These are phyloP conservation scores for Leucoagaricus sp. DNA, from an alignment of 1,284 basidiomycete species.

Conservation along the genomic window DNA sequence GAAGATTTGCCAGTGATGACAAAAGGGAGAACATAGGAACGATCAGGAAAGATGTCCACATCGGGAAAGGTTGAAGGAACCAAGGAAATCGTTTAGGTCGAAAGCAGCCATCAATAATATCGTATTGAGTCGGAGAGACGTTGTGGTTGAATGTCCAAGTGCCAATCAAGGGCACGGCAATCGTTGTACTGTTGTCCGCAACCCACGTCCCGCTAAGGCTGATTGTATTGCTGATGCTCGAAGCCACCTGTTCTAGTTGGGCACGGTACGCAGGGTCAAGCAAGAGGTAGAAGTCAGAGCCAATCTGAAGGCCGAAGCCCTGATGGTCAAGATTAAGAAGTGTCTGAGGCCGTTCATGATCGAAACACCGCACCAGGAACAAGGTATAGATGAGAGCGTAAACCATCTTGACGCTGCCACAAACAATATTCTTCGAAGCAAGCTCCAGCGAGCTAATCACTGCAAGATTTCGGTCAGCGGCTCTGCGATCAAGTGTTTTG, in stretches of 20 bases:
- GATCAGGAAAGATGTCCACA: constrained; percentile 76
- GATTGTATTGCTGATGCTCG: constrained; percentile 47
- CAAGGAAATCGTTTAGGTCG: constrained; percentile 67
- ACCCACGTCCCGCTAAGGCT: constrained; percentile 68
- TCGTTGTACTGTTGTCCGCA: constrained; percentile 59
- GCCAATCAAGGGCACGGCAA: constrained; percentile 55
- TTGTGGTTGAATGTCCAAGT: constrained; percentile 76
- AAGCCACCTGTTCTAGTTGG: constrained; percentile 52
- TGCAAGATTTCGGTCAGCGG: constrained; percentile 31
- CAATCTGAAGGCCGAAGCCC: constrained; percentile 89
- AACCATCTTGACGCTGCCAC: constrained; percentile 88
- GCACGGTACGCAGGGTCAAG: constrained; percentile 64
- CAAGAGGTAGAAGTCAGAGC: constrained; percentile 83
- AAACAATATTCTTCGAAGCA: constrained; percentile 86
- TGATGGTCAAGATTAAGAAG: constrained; percentile 23
- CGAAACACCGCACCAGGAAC: constrained; percentile 55
- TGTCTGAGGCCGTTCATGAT: background rate
- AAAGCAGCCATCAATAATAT: constrained; percentile 69
- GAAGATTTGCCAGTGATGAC: constrained; percentile 75
- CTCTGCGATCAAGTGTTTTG: constrained; percentile 16
- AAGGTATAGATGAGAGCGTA: constrained; percentile 88
- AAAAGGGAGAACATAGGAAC: constrained; percentile 82
- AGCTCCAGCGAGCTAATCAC: constrained; percentile 86
- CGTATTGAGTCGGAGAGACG: constrained; percentile 39
- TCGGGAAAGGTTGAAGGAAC: constrained; percentile 79